A percentile compares a stretch with the other conserved stretches of the same genome.
Evolutionary conservation across 2,329 filamentous ascomycete species (phyloP).

Genomic region (Talaromyces sp.): DNA sequence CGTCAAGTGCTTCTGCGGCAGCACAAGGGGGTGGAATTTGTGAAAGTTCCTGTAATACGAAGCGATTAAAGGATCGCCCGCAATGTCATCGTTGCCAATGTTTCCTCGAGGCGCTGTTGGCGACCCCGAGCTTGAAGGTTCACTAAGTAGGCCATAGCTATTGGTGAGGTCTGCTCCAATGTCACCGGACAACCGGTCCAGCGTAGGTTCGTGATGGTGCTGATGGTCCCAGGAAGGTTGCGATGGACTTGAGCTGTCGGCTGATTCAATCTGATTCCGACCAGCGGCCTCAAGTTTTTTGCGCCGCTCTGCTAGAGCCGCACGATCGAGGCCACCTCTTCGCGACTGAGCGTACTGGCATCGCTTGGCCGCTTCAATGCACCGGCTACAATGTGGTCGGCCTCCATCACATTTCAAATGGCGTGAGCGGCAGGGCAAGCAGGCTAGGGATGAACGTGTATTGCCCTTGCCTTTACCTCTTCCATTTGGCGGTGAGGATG

Average conservation of each 20-base stretch:
- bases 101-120: background rate
- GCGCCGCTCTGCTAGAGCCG: slow-evolving; percentile 18
- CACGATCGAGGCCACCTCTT: slow-evolving; percentile 27
- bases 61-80: slow-evolving; percentile 14
- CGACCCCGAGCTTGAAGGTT: background rate
- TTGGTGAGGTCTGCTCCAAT: background rate
- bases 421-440: slow-evolving; percentile 30
- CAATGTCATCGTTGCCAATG: slow-evolving; percentile 4
- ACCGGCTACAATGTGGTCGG: slow-evolving; percentile 40
- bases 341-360: slow-evolving; percentile 47
- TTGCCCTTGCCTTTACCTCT: too few relatives aligned
- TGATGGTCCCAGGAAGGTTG: background rate
- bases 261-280: background rate
- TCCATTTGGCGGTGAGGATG: too few relatives aligned
- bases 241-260: background rate
- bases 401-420: slow-evolving; percentile 46
- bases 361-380: slow-evolving; percentile 34
- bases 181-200: background rate
- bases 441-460: slow-evolving; percentile 19
- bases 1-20: slow-evolving; percentile 17
- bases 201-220: background rate
- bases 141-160: background rate
- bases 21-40: slow-evolving; percentile 22
- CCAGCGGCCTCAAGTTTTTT: slow-evolving; percentile 12
- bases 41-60: slow-evolving; percentile 30